Base-by-base conservation (phyloP, 148 eudicot species). In the Amaranthus palmeri region DNA sequence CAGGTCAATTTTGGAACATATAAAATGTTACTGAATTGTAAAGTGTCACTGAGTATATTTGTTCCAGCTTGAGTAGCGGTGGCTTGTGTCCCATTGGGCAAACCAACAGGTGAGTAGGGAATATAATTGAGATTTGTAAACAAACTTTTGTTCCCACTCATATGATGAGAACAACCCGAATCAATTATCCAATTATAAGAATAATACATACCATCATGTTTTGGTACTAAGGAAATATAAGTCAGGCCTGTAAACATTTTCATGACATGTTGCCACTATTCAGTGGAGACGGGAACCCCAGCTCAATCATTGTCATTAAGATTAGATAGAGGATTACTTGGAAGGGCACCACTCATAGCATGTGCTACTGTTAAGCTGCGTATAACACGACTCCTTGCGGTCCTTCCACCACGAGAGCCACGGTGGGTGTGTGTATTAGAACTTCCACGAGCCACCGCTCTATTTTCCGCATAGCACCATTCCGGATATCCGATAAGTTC, bases 61-160 rank as follows among this genome's bases (percentile, higher is more conserved):
- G 3, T 54, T 7, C 70, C 70, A 11, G 25, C 55, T 7, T 67
- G 2, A 4, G 56, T 67, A 4, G 70, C 58, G 11, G 40, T 67
- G 46, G 14, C 43, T 50, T 10, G 46, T 36, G 36, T 54, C 45
- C 58, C 70, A 11, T 67, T 67, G 3, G 70, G 70, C 40, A 67
- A 67, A 17, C 58, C 58, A 2, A 67, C 17, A 3, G 49, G 18
- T 1, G 49, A 43, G 2, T 42, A 10, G 3, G 41, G 43, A 4
- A 60, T 10, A 8, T 8, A 10, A 51, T 3, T 0, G 1, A 46
- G 10, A 46, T 40, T 65, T 3, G 7, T 8, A 5, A 66, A 50
- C 4, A 66, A 25, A 17, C 4, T 12, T 11, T n/a, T 49, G 18
- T 66, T 66, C 0, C 56, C 55, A 4, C 55, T 66, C 36, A 66